Evolutionary conservation across 768 basidiomycete genomes (phyloP), one percentile per base, ranked within the genome.

Genomic region (Pulveroboletus sp.): DNA sequence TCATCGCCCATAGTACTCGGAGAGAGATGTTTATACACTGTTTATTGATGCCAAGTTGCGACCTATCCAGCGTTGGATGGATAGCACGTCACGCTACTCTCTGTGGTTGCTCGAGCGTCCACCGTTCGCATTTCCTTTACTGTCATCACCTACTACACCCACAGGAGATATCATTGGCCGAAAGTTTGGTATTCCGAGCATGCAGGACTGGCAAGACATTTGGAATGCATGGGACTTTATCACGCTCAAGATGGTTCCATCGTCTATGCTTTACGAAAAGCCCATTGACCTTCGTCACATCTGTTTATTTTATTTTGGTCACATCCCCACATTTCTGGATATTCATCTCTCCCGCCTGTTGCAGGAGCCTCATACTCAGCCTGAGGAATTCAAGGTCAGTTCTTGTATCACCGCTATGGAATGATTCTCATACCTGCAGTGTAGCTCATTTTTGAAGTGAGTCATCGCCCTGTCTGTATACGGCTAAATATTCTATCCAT

Each of bases 261-360:
- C 78, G 17, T 79, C 83, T 26, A 89, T 97, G 86, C 74, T 95
- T 24, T 84, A 84, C 64, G 75, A 89, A 64, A 95, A 90, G 64
- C 94, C 95, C 4, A 97, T 98, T 53, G 85, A 96, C 61, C 73
- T 98, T 40, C 79, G 96, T 28, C 94, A 98, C 67, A 93, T 95
- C 49, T 95, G 93, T 62, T 76, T 98, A n/a, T 99, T 99, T 71
- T 97, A 97, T 68, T 63, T 91, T 11, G 95, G 95, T 0, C 96
- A 98, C 65, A 92, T 97, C 40, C 92, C 92, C 2, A 77, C 89
- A 17, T 96, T 95, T 73, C 68, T 94, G 54, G 94, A 96, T 60
- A 96, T 96, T 21, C 87, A 95, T 61, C 69, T 95, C 42, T 89
- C 89, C 3, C 76, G 77, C 43, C 68, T 92, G 11, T 66, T 96